Conservation (phyloP, 305 asterid species). For the Caryopteris hybrid region DNA sequence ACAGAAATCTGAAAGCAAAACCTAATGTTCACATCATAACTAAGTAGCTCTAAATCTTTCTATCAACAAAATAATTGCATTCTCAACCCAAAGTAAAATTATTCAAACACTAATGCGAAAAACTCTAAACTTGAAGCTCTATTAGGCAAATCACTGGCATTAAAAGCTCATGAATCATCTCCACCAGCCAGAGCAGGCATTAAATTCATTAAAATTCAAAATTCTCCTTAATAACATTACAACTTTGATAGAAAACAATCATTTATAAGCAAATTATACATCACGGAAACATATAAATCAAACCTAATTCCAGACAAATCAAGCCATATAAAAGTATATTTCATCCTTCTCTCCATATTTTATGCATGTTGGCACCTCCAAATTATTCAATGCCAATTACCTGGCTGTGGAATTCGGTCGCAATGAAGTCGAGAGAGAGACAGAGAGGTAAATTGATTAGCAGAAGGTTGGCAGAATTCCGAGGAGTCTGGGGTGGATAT, state of each 20-base stretch:
- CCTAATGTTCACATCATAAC: not conserved
- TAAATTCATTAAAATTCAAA: constrained; percentile 4
- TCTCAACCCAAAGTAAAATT: not conserved
- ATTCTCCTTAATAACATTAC: constrained; percentile 4
- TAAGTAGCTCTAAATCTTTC: not conserved
- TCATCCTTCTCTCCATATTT: not conserved
- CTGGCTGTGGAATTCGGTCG: constrained; percentile 25
- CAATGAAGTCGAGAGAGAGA: constrained; percentile 15
- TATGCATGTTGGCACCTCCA: constrained; percentile 5
- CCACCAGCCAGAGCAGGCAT: constrained; percentile 3
- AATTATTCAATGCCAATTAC: constrained; percentile 20
- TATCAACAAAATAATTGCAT: constrained; percentile 1
- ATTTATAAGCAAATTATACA: not conserved
- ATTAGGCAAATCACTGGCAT: constrained; percentile 14
- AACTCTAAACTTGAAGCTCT: constrained; percentile 3
- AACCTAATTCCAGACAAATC: constrained; percentile 11
- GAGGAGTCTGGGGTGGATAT: constrained; percentile 22
- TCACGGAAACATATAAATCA: not conserved
- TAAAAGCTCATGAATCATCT: constrained; percentile 6
- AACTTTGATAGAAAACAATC: not conserved
- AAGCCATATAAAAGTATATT: not conserved
- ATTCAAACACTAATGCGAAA: not conserved
- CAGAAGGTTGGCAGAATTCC: constrained; percentile 22
- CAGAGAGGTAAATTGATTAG: constrained; percentile 12
- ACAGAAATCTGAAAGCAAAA: not conserved